Conservation (phyloP, 306 rosid species). For the Lathyrus oleraceus region DNA sequence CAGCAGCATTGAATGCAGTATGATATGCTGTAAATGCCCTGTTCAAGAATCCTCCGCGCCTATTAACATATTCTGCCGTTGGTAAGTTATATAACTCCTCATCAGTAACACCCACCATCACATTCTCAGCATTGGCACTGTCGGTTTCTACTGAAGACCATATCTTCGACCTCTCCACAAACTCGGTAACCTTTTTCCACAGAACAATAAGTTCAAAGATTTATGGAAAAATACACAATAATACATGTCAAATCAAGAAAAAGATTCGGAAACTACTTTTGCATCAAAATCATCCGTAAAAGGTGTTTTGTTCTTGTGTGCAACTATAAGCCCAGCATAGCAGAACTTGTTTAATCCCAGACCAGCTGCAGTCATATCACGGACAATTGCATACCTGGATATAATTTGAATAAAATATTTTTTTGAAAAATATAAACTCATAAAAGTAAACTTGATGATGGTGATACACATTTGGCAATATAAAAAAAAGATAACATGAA, state of each 20-base stretch:
- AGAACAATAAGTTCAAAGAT: slow-evolving; percentile 37
- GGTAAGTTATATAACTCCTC: slow-evolving; percentile 95
- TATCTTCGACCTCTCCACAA: slow-evolving; percentile 81
- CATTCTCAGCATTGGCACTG: slow-evolving; percentile 72
- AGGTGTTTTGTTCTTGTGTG: slow-evolving; percentile 74
- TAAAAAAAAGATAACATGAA: slow-evolving; percentile 11
- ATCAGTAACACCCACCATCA: slow-evolving; percentile 81
- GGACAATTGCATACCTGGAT: slow-evolving; percentile 84
- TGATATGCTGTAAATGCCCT: slow-evolving; percentile 66
- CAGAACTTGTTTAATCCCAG: slow-evolving; percentile 89
- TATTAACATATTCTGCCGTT: slow-evolving; percentile 69
- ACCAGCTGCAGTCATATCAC: slow-evolving; percentile 98
- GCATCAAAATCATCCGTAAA: slow-evolving; percentile 73
- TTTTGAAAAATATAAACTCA: not conserved
- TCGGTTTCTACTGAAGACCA: slow-evolving; percentile 73
- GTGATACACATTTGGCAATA: slow-evolving; percentile 21
- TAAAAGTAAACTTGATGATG: slow-evolving; percentile 14
- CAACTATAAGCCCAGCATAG: slow-evolving; percentile 85
- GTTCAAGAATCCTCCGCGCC: slow-evolving; percentile 60
- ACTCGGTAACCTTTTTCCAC: slow-evolving; percentile 75
- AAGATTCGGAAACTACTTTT: slow-evolving; percentile 53
- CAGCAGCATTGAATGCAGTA: slow-evolving; percentile 81
- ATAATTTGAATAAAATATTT: slow-evolving; percentile 22
- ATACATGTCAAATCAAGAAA: slow-evolving; percentile 26
- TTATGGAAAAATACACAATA: slow-evolving; percentile 28